These are phyloP conservation scores for Sporisorium sorghi DNA, from an alignment of 1,284 basidiomycete genomes.

Conservation along the genomic window DNA sequence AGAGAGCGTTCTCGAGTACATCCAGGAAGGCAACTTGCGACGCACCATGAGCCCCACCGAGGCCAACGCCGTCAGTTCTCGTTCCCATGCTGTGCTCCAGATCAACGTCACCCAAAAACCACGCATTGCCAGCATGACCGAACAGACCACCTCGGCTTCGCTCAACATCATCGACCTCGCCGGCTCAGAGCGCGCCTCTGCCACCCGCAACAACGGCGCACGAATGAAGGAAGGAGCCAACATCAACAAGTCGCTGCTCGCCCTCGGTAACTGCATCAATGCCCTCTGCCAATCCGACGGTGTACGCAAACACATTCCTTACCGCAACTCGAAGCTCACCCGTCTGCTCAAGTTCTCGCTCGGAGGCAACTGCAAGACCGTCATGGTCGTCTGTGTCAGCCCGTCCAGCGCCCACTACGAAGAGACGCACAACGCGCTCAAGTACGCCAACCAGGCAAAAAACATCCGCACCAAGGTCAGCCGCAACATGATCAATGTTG, in stretches of 20 bases:
- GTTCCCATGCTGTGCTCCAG: slow-evolving; percentile 68
- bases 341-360: slow-evolving; percentile 69
- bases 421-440: slow-evolving; percentile 69
- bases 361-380: slow-evolving; percentile 69
- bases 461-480: slow-evolving; percentile 69
- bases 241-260: slow-evolving; percentile 69
- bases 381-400: slow-evolving; percentile 69
- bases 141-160: slow-evolving; percentile 64
- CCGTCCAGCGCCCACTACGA: slow-evolving; percentile 68
- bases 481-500: slow-evolving; percentile 68
- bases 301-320: slow-evolving; percentile 60
- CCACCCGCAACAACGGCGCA: slow-evolving; percentile 67
- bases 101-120: slow-evolving; percentile 68
- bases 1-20: slow-evolving; percentile 64
- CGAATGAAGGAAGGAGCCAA: slow-evolving; percentile 70
- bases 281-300: slow-evolving; percentile 67
- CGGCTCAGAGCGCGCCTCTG: slow-evolving; percentile 67
- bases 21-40: slow-evolving; percentile 66
- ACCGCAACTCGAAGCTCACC: slow-evolving; percentile 68
- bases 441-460: slow-evolving; percentile 69
- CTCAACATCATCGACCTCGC: slow-evolving; percentile 69
- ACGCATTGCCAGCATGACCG: slow-evolving; percentile 61
- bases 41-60: slow-evolving; percentile 68
- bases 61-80: slow-evolving; percentile 67
- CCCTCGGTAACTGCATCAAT: slow-evolving; percentile 69